Evolutionary conservation across 352 stramenopile genomes (phyloP), one percentile per base, ranked within the genome.

Genomic region (Phytophthora chlamydospora): DNA sequence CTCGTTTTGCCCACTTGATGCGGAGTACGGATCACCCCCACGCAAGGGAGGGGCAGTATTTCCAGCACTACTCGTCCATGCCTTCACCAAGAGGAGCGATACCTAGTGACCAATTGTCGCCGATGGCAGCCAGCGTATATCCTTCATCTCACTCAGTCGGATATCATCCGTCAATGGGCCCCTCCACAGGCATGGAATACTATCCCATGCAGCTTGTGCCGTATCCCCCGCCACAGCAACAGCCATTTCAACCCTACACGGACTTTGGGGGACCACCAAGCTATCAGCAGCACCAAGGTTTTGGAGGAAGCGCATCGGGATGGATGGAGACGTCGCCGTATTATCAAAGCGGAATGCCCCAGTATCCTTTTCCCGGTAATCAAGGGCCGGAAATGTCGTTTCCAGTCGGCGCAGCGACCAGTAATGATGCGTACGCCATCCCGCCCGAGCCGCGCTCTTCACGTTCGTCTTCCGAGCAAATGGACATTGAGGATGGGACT

Each of bases 1-100:
- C 80, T 6, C 80, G 80, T 8, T 95, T 95, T 50, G 86, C 83
- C 7, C 83, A 93, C 49, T 40, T 95, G 52, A 95, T 95, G 86
- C 77, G 79, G 46, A 85, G 59, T 40, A 82, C 43, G n/a, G 71
- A 88, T 12, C 64, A 75, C 13, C 58, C 68, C 10, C 52, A 72
- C 32, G 32, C 63, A 9, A 68, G 54, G 16, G 67, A 80, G 19
- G 63, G 48, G 11, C 36, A 48, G 4, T 58, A 47, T 51, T 66
- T 64, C 6, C 46, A 50, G 4, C 38, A 60, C 2, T 71, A 67
- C 46, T 45, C 48, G 43, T 49, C 58, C 1, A 48, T 57, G 14
- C 16, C 41, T 40, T 61, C 44, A 16, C 62, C 47, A 16, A 49
- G 41, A 45, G 58, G 42, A 48, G 24, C 29, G 21, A 21, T 29